phyloP scores from a whole-genome alignment of 345 rosid genomes.

The Microthlaspi erraticum region DNA sequence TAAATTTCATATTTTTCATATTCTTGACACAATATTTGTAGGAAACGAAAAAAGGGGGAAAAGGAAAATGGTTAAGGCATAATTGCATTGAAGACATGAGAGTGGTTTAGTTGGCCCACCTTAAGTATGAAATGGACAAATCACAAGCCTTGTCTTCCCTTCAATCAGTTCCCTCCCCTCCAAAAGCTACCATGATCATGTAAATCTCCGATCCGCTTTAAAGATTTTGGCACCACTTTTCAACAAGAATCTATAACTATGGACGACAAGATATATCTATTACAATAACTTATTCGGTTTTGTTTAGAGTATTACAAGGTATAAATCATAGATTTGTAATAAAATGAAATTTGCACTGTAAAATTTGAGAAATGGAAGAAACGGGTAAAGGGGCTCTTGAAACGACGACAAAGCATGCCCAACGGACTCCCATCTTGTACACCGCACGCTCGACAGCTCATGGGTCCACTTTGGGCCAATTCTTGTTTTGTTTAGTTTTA shows the following conservation, averaged over 20 bases:
- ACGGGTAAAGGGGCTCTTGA: slow-evolving; percentile 37
- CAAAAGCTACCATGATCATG: slow-evolving; percentile 42
- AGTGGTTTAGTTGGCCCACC: slow-evolving; percentile 37
- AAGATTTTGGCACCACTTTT: slow-evolving; percentile 33
- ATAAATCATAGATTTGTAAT: not conserved
- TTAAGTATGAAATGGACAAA: slow-evolving; percentile 46
- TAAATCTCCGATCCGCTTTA: slow-evolving; percentile 28
- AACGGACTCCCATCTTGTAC: slow-evolving; percentile 47
- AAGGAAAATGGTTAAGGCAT: not conserved
- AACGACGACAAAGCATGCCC: slow-evolving; percentile 52
- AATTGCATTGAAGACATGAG: slow-evolving; percentile 22
- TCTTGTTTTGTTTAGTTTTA: slow-evolving; percentile 18
- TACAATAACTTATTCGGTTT: not conserved
- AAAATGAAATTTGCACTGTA: slow-evolving; percentile 1
- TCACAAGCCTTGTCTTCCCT: slow-evolving; percentile 44
- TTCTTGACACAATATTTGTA: not conserved
- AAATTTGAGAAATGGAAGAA: slow-evolving; percentile 19
- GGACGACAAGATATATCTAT: not conserved
- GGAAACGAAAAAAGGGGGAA: not conserved
- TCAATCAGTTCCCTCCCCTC: slow-evolving; percentile 40
- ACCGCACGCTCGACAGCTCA: slow-evolving; percentile 53
- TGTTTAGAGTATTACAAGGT: not conserved
- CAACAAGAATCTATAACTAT: slow-evolving; percentile 2
- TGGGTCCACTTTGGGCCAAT: slow-evolving; percentile 49
- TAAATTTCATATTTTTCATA: no score